Base-by-base conservation (phyloP, 116 monocot species). In the Cymodocea nodosa region DNA sequence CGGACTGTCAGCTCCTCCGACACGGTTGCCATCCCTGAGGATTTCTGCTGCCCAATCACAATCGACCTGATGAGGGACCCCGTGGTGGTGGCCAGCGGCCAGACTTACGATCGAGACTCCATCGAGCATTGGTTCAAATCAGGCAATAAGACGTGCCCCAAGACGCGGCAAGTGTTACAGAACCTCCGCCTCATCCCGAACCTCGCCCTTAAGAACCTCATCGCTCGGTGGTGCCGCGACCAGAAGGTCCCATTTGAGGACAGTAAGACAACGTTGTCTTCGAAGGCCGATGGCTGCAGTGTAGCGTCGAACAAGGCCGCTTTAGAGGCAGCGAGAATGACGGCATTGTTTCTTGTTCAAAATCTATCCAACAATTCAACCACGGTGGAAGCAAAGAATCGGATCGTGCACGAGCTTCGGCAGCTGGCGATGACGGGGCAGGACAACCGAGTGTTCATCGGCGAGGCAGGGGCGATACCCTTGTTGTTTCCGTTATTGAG, bases 41-140 rank as follows among this genome's bases (percentile, higher is more conserved):
- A 97, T 52, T 91, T 91, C 78, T 79, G 84, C 35, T 91, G 97
- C 80, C 91, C 95, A 13, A 88, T 97, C 58, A 73, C 97, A 12
- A 85, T 97, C 34, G 97, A 88, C 12, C 63, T 91, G 34, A 97
- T 97, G 97, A 79, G 60, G 22, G 97, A 91, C 54, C 97, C 91
- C 3, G 88, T 97, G 50, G 88, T 97, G 44, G 91, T 78, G 52
- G 81, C 87, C 2, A 97, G 81, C 61, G 97, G 97, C 4, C 97
- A 97, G 88, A 97, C 91, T 0, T 97, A 91, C 83, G 97, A 97
- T 64, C 75, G 84, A 3, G 80, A 73, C 10, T 90, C 91, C 25
- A 97, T 97, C 63, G 53, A 48, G 49, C 63, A 59, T 16, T 91
- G 91, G 91, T 78, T 97, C 64, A 69, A 65, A 15, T 76, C 97